Conservation (phyloP, 1,139 yeast genomes). For the Diutina mesorugosa region DNA sequence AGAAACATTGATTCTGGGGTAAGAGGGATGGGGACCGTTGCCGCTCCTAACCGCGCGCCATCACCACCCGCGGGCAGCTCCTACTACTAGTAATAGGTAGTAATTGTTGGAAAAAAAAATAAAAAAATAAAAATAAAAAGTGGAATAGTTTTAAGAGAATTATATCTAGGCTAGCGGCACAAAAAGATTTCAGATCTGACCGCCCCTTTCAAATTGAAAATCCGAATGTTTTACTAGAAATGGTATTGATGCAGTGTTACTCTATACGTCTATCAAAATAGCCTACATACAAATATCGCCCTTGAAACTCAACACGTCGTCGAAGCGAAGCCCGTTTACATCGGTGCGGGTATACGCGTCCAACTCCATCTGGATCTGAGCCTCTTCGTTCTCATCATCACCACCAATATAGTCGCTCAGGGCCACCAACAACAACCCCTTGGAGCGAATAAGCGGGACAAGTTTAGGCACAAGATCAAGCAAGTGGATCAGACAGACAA, state of each 20-base stretch:
- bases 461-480: conserved; percentile 65
- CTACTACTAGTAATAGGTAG: background rate
- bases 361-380: conserved; percentile 17
- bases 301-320: conserved; percentile 55
- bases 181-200: no score
- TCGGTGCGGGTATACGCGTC: conserved; percentile 38
- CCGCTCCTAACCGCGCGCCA: background rate
- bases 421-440: conserved; percentile 77
- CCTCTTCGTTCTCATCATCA: conserved; percentile 13
- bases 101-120: no score
- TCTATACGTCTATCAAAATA: background rate
- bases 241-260: background rate
- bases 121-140: no score
- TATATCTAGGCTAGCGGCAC: no score
- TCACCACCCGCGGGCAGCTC: background rate
- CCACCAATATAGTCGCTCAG: conserved; percentile 25
- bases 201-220: no score
- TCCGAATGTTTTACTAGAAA: background rate
- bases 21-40: background rate
- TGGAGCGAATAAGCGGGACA: conserved; percentile 60
- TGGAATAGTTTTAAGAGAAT: no score
- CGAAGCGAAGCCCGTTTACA: conserved; percentile 63
- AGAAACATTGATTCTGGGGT: background rate
- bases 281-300: conserved; percentile 50
- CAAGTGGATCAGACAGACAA: conserved; percentile 63